Evolutionary conservation across 192 early-diverging fungal species (phyloP).

Genomic region (Backusella macrospora): DNA sequence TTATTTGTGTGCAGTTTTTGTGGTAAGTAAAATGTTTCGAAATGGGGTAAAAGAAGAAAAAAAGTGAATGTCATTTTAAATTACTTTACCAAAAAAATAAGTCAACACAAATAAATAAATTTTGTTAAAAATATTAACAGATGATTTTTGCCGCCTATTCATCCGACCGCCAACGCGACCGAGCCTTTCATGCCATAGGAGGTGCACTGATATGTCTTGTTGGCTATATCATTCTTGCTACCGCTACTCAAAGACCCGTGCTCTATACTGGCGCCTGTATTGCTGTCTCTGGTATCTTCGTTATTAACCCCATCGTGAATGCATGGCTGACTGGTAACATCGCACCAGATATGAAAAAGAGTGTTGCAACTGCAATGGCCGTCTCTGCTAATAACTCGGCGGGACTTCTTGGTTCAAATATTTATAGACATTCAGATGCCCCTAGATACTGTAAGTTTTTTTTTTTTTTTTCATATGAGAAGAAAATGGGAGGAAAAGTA

Average conservation of each 20-base stretch:
- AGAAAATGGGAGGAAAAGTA: background rate
- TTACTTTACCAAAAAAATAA: background rate
- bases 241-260: background rate
- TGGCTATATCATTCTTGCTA: conserved; percentile 31
- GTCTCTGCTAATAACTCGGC: conserved; percentile 39
- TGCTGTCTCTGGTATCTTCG: conserved; percentile 39
- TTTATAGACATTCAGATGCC: conserved; percentile 34
- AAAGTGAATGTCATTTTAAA: background rate
- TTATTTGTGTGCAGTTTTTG: conserved; percentile 34
- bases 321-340: conserved; percentile 41
- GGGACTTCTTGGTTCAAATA: conserved; percentile 35
- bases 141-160: conserved; percentile 36
- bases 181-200: conserved; percentile 33
- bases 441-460: conserved; percentile 33
- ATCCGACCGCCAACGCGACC: conserved; percentile 28
- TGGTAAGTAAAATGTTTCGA: conserved; percentile 21
- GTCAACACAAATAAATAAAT: too few relatives aligned
- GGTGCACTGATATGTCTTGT: conserved; percentile 29
- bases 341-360: conserved; percentile 39
- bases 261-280: conserved; percentile 35
- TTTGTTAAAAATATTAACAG: background rate
- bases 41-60: background rate
- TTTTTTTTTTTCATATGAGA: background rate
- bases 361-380: conserved; percentile 39
- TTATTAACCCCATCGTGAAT: conserved; percentile 39